Base-by-base conservation (phyloP, 2,329 filamentous ascomycete species). In the Didymella lethalis region DNA sequence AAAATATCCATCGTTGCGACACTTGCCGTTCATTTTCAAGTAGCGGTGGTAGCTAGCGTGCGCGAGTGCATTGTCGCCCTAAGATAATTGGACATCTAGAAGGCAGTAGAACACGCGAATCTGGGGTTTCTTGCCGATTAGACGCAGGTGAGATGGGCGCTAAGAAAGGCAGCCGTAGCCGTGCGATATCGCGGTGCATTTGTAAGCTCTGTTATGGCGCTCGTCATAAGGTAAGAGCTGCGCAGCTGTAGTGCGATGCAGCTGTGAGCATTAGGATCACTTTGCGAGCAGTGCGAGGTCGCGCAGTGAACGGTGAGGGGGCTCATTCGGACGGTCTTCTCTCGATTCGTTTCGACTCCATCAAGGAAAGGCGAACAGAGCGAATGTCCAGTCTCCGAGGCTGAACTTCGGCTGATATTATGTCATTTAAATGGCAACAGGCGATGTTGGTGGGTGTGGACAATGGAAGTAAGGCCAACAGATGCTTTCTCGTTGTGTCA, bases 151-250 rank as follows among this genome's bases (percentile, higher is more conserved):
- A 58, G 36, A 53, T 28, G 44, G 28, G 7, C 44, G 10, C 41
- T 28, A n/a, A 29, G 26, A 58, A 20, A 28, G 54, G 43, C 28
- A 52, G 38, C 16, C 26, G 26, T 28, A 59, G 4, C 49, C 55
- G 45, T 45, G 7, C 12, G 32, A 28, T 43, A 18, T 48, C 55
- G 55, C 41, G 14, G 14, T 18, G 38, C 49, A 47, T 58, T 58
- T 48, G 48, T 58, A 58, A 48, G 43, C 48, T 52, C 20, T 43
- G 18, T 12, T 38, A 31, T 12, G n/a, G 28, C 34, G 43, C n/a
- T 43, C n/a, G 25, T 28, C 12, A 45, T 49, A 45, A 49, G 38
- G 25, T 31, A 7, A 18, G 31, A 26, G 4, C 14, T n/a, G 45
- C 12, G 38, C 25, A 45, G 26, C 20, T 44, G 23, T 23, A 3